Evolutionary conservation across 371 early-diverging fungal genomes (phyloP), one percentile per base, ranked within the genome.

Genomic region (Saksenaea oblongispora): DNA sequence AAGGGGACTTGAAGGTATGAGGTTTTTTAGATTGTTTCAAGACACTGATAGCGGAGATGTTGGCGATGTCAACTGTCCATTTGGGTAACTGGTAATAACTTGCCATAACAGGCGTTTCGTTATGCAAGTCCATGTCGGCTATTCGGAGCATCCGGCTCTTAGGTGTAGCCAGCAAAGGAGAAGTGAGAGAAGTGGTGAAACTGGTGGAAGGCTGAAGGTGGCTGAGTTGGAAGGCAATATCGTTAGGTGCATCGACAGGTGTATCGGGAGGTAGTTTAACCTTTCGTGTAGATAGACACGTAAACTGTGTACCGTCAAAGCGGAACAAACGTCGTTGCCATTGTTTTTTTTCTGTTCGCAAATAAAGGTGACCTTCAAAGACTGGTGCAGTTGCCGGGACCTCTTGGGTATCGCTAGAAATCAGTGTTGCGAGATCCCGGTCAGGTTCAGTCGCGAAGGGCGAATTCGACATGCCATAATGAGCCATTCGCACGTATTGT

Each of bases 311-410:
- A 11, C 83, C 83, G 39, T 82, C 83, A 65, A 82, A 82, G 59
- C 83, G 74, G 74, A 82, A 82, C 28, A 82, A 56, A 13, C 78
- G 72, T 73, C 78, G 74, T 39, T 73, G 70, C 83, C 83, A 82
- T 44, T 72, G 58, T 37, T 74, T 74, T 51, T 74, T 74, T 3
- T 72, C 76, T 13, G 61, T 72, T 27, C 71, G 62, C 10, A 75
- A 54, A 56, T 74, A 79, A 11, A 82, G 70, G 54, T 78, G 71
- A 27, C 83, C 83, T 58, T 79, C 79, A 55, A 76, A 82, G n/a
- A 82, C 72, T 34, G 78, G 80, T 27, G 73, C 63, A 15, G 72
- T 69, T 27, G 72, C 77, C n/a, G 79, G 79, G 7, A 76, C 67
- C 57, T 81, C 82, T 61, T 73, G 41, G 47, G 62, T 62, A 37